Percentiles rank a stretch among this genome's conserved stretches.
These are phyloP conservation scores for Heritiera littoralis DNA, from an alignment of 345 rosid genomes.

Conservation along the genomic window DNA sequence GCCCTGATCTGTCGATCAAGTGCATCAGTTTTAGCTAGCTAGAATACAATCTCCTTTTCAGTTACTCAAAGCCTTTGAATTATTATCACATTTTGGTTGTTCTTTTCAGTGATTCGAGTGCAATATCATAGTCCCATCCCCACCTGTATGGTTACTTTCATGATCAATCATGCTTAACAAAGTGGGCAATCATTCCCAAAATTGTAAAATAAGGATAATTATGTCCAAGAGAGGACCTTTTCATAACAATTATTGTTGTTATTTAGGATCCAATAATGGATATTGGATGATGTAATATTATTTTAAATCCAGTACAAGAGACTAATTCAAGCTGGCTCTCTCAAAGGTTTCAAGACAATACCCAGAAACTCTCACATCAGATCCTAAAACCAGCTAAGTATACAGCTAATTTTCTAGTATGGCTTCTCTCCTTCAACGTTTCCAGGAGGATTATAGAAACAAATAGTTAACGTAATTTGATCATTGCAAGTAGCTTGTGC, in stretches of 20 bases:
- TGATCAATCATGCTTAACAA: not conserved
- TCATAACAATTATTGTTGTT: not conserved
- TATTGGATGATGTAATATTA: not conserved
- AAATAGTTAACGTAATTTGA: slow-evolving; percentile 60
- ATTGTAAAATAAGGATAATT: not conserved
- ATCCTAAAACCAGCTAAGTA: not conserved
- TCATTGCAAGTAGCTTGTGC: slow-evolving; percentile 67
- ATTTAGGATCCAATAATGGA: not conserved
- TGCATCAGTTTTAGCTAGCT: slow-evolving; percentile 1
- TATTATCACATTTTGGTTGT: not conserved
- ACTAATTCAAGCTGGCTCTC: not conserved
- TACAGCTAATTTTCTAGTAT: slow-evolving; percentile 35
- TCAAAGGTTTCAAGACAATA: not conserved
- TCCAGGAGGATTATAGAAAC: slow-evolving; percentile 88
- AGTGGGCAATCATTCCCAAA: not conserved
- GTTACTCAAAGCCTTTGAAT: not conserved
- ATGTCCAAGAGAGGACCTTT: not conserved
- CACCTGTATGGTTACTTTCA: not conserved
- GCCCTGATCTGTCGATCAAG: not conserved
- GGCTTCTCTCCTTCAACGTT: slow-evolving; percentile 73
- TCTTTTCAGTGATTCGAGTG: not conserved
- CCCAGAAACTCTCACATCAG: slow-evolving; percentile 5
- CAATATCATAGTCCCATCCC: not conserved
- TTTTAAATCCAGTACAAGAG: not conserved
- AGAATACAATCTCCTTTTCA: not conserved